Evolutionary conservation across 495 filamentous ascomycete genomes (phyloP).

Genomic region (Paragyromitra xinjiangensis): DNA sequence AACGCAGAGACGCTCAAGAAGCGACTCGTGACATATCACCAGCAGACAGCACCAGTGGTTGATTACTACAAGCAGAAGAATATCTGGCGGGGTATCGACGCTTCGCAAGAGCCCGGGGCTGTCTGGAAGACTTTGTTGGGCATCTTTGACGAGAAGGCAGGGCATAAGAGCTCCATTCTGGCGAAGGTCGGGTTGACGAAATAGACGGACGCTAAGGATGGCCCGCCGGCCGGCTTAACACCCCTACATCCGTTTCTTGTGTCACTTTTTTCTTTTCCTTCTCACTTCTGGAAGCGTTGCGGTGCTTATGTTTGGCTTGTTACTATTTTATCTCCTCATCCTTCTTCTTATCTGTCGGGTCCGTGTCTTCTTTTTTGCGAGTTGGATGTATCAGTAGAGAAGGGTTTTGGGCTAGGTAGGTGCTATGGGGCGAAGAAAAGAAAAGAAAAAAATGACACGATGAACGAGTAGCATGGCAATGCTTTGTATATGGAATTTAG

Average conservation of each 20-base stretch:
- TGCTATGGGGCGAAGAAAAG: constrained; percentile 18
- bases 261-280: background rate
- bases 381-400: constrained; percentile 52
- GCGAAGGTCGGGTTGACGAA: constrained; percentile 48
- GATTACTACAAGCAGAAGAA: constrained; percentile 95
- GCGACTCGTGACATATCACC: constrained; percentile 90
- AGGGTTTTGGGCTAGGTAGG: constrained; percentile 24
- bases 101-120: constrained; percentile 92
- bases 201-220: constrained; percentile 27
- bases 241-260: constrained; percentile 1
- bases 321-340: constrained; percentile 4
- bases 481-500: constrained; percentile 48
- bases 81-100: constrained; percentile 96
- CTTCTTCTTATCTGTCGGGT: constrained; percentile 20
- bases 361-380: constrained; percentile 19
- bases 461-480: constrained; percentile 42
- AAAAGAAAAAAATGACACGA: constrained; percentile 6
- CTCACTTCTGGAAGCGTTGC: constrained; percentile 33
- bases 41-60: constrained; percentile 91
- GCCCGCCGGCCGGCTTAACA: background rate
- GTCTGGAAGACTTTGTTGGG: constrained; percentile 93
- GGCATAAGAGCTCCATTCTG: constrained; percentile 44
- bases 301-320: constrained; percentile 35
- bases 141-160: constrained; percentile 76
- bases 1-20: constrained; percentile 98